phyloP scores from a whole-genome alignment of 176 grass and related monocot genomes.

The Eragrostis nindensis region DNA sequence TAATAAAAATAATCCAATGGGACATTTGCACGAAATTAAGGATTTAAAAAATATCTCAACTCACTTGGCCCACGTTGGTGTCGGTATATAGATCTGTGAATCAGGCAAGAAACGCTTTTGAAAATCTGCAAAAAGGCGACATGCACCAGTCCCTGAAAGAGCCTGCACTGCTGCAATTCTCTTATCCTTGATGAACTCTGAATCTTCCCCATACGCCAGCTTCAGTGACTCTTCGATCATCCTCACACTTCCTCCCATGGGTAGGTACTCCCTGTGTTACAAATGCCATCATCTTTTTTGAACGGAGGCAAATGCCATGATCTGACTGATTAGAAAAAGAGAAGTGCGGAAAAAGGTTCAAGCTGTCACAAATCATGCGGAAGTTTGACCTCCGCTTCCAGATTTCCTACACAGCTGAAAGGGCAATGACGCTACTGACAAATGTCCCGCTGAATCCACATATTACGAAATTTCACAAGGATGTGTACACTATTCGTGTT shows the following conservation, averaged over 20 bases:
- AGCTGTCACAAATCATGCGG: background rate
- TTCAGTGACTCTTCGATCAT: constrained; percentile 95
- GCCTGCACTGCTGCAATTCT: constrained; percentile 85
- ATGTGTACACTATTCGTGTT: background rate
- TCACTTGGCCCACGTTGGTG: constrained; percentile 97
- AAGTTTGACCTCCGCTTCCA: background rate
- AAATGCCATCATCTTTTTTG: background rate
- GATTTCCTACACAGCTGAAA: background rate
- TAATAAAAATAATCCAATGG: background rate
- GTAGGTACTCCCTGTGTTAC: constrained; percentile 83
- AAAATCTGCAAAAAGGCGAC: constrained; percentile 93
- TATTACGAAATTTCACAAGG: background rate
- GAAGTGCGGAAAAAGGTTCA: background rate
- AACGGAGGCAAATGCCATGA: too few species aligned
- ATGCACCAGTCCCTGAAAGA: constrained; percentile 94
- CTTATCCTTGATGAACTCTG: constrained; percentile 87
- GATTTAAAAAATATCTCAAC: constrained; percentile 21
- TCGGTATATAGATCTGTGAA: constrained; percentile 94
- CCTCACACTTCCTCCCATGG: constrained; percentile 87
- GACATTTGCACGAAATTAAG: background rate
- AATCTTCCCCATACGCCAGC: constrained; percentile 80
- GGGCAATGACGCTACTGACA: background rate
- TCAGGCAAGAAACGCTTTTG: constrained; percentile 89
- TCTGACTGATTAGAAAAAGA: background rate
- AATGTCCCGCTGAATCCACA: background rate